phyloP scores from a whole-genome alignment of 2,329 filamentous ascomycete species.

The Pseudocercospora pini-densiflorae region DNA sequence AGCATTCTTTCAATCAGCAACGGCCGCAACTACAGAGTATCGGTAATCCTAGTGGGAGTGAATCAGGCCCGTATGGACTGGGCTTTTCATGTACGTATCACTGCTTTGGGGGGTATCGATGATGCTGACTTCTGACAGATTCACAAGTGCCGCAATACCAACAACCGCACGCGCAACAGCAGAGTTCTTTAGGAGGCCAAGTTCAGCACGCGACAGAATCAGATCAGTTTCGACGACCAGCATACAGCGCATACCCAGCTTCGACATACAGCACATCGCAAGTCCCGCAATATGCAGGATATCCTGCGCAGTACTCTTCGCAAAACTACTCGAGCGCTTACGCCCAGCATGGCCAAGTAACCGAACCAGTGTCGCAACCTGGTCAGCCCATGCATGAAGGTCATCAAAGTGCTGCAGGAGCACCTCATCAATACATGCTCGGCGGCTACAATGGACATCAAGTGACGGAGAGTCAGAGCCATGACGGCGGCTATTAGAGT shows the following conservation, averaged over 20 bases:
- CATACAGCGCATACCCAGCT: conserved; percentile 27
- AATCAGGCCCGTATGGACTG: conserved; percentile 36
- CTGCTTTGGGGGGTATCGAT: conserved; percentile 3
- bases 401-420: conserved; percentile 12
- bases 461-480: not conserved
- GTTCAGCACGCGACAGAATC: conserved; percentile 19
- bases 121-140: conserved; percentile 19
- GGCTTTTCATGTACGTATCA: conserved; percentile 40
- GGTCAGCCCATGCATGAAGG: conserved; percentile 13
- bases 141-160: conserved; percentile 29
- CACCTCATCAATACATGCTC: conserved; percentile 18
- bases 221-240: conserved; percentile 24
- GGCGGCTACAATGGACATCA: not conserved
- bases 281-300: conserved; percentile 32
- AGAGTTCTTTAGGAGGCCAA: conserved; percentile 9
- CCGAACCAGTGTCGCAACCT: conserved; percentile 16
- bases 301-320: conserved; percentile 26
- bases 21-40: conserved; percentile 29
- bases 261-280: conserved; percentile 32
- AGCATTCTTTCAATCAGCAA: conserved; percentile 30
- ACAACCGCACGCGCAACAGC: conserved; percentile 19
- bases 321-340: conserved; percentile 24
- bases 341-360: conserved; percentile 22
- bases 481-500: not conserved
- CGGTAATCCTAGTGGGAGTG: conserved; percentile 23